Base-by-base conservation (phyloP, 176 grass and related monocot species). In the Bonia amplexicaulis region DNA sequence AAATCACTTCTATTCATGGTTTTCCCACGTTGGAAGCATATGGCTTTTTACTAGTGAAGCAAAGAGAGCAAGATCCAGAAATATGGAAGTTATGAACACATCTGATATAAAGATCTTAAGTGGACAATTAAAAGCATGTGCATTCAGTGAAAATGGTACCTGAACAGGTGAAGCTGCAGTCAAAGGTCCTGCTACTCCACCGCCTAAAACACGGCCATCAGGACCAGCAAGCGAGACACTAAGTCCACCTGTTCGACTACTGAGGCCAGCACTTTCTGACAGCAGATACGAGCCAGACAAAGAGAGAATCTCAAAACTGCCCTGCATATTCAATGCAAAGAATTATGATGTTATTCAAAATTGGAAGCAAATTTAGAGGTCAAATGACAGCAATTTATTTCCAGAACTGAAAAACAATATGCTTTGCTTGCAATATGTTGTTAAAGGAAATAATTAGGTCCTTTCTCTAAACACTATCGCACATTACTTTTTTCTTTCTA, bases 281-380 rank as follows among this genome's bases (percentile, higher is more conserved):
- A 84, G 67, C 47, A 90, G 72, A 87, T 85, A 95, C 20, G 88
- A 82, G 4, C 93, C 93, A 27, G 83, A 88, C 69, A 95, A 85
- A 66, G 90, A 90, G 53, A 92, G 59, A 51, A 95, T 89, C 71
- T 95, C 88, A 87, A 95, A 95, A 77, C 33, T 27, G 1, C 90
- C 93, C 93, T 95, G 73, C 80, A 89, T 37, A 54, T 53, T 49
- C 20, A 46, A 79, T 20, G 9, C n/a, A 13, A 73, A 57, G 1
- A 73, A 90, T 40, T 59, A 71, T 71, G 9, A 73, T 65, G 25
- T 65, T 49, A 37, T 82, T 55, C 12, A 59, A 22, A 73, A 79
- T 31, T 60, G 8, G 58, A 29, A 40, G 44, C 6, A 71, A 69
- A 20, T 62, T 20, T 51, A 64, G 27, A 57, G 45, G n/a, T 66